phyloP scores from a whole-genome alignment of 2,329 filamentous ascomycete species.

The Trichoderma cornu-damae region DNA sequence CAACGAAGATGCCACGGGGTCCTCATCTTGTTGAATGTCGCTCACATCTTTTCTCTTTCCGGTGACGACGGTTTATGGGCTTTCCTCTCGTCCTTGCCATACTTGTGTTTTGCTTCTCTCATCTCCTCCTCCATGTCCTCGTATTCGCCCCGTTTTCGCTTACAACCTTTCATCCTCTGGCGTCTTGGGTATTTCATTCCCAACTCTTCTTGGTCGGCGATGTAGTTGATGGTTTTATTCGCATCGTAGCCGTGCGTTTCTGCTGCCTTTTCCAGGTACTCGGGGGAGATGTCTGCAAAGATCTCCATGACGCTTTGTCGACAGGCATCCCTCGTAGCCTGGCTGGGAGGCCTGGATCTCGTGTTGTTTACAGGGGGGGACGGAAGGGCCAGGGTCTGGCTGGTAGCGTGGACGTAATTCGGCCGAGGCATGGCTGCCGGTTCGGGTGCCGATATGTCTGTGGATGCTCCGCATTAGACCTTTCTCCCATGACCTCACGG shows the following conservation, averaged over 20 bases:
- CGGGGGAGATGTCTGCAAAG: slow-evolving; percentile 44
- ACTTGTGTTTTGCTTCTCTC: not conserved
- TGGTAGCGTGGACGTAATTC: not conserved
- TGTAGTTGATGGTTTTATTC: slow-evolving; percentile 32
- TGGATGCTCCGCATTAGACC: not conserved
- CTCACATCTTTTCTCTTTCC: not conserved
- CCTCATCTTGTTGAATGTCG: not conserved
- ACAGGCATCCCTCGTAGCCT: slow-evolving; percentile 17
- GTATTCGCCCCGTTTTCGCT: slow-evolving; percentile 38
- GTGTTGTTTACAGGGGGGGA: not conserved
- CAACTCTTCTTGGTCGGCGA: slow-evolving; percentile 39
- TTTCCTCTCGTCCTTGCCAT: not conserved
- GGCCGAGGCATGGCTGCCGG: too few species aligned
- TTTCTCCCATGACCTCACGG: too few species aligned
- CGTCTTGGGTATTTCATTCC: slow-evolving; percentile 36
- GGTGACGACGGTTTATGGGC: too few species aligned
- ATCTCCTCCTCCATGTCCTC: slow-evolving; percentile 15
- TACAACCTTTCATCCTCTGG: slow-evolving; percentile 26
- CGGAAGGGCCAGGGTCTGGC: not conserved
- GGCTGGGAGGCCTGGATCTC: not conserved
- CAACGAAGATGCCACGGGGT: too few species aligned
- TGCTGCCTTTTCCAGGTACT: slow-evolving; percentile 33
- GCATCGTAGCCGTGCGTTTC: slow-evolving; percentile 27
- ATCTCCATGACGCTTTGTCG: slow-evolving; percentile 25
- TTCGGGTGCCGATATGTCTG: too few species aligned